Percentiles rank a stretch among this genome's conserved stretches.
These are phyloP conservation scores for Delitschia confertaspora DNA, from an alignment of 495 filamentous ascomycete genomes.

Conservation along the genomic window DNA sequence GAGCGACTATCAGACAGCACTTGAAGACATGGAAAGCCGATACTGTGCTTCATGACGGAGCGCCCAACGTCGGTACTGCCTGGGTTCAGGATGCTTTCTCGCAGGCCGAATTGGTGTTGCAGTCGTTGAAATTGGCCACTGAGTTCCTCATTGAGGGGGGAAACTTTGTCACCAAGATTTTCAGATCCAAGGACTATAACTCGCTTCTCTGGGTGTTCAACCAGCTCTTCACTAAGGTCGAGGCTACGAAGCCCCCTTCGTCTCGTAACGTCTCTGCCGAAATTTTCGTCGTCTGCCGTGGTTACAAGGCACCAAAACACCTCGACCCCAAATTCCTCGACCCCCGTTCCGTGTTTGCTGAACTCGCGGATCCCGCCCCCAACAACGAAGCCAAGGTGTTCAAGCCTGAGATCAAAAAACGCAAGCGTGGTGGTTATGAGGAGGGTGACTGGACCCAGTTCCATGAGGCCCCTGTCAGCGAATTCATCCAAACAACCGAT, in stretches of 20 bases:
- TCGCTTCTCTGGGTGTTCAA: constrained; percentile 95
- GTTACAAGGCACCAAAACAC: constrained; percentile 85
- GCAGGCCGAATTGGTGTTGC: constrained; percentile 87
- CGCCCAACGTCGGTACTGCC: constrained; percentile 93
- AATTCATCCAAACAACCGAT: constrained; percentile 91
- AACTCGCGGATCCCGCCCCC: constrained; percentile 77
- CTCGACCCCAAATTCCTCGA: constrained; percentile 92
- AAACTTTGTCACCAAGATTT: constrained; percentile 95
- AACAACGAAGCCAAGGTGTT: constrained; percentile 98
- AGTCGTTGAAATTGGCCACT: constrained; percentile 85
- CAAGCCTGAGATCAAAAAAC: constrained; percentile 92
- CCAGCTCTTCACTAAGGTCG: constrained; percentile 87
- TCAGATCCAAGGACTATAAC: constrained; percentile 97
- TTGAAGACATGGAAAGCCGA: constrained; percentile 97
- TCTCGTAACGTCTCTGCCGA: constrained; percentile 93
- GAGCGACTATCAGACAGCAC: constrained; percentile 81
- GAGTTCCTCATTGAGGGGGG: constrained; percentile 88
- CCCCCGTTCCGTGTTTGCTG: constrained; percentile 83
- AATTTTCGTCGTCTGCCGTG: constrained; percentile 94
- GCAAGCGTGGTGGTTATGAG: constrained; percentile 94
- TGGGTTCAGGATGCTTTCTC: constrained; percentile 99
- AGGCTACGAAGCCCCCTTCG: constrained; percentile 94
- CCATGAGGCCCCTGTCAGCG: constrained; percentile 76
- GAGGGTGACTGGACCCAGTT: constrained; percentile 91
- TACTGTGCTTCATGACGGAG: constrained; percentile 94